Percentiles rank a stretch among this genome's conserved stretches.
Evolutionary conservation across 2,329 filamentous ascomycete genomes (phyloP).

Genomic region (Phialophora tarda): DNA sequence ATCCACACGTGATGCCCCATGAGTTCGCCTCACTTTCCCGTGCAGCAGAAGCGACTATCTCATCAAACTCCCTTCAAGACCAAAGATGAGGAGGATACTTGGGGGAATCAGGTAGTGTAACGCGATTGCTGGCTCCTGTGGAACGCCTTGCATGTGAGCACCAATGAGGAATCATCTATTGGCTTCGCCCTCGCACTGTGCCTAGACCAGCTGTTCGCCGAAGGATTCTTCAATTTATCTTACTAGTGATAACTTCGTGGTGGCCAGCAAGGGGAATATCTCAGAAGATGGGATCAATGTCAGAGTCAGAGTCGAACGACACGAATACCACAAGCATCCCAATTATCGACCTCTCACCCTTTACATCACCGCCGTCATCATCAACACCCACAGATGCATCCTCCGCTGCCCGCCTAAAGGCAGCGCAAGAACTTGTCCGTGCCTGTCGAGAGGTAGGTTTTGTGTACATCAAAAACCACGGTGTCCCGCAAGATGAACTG

Average conservation of each 20-base stretch:
- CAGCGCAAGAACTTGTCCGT: conserved; percentile 44
- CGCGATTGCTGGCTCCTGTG: neutral
- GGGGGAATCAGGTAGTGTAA: neutral
- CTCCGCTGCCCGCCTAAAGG: conserved; percentile 39
- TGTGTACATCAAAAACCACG: conserved; percentile 57
- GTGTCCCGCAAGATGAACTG: conserved; percentile 48
- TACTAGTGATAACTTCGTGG: neutral
- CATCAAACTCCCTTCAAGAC: neutral
- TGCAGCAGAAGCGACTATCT: neutral
- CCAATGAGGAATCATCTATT: neutral
- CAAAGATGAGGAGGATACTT: neutral
- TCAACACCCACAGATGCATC: conserved; percentile 27
- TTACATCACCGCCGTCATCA: conserved; percentile 40
- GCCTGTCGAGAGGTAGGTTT: conserved; percentile 56
- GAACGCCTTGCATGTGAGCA: neutral
- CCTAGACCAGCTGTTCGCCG: neutral
- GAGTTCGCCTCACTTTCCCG: neutral
- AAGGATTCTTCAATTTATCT: neutral
- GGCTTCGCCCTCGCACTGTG: neutral
- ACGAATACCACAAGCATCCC: conserved; percentile 42
- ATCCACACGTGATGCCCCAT: neutral
- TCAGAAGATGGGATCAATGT: conserved; percentile 21
- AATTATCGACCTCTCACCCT: conserved; percentile 49
- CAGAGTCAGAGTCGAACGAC: neutral
- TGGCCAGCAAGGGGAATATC: neutral